Evolutionary conservation across 106 monocot genomes (phyloP), one percentile per base, ranked within the genome.

Genomic region (Platanthera zijinensis): DNA sequence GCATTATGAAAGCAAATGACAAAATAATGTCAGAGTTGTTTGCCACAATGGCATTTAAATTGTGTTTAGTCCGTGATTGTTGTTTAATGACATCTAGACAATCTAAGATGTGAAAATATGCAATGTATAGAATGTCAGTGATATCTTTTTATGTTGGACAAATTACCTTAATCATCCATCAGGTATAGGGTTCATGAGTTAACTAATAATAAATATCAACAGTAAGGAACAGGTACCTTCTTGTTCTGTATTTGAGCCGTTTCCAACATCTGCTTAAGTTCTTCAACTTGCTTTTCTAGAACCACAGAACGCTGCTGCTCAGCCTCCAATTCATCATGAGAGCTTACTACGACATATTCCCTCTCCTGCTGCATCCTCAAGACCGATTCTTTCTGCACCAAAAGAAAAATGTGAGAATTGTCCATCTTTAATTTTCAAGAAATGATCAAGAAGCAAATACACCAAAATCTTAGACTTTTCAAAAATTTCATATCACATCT

Each of bases 271-370:
- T 85, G 68, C 72, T 87, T 77, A 49, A 89, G 86, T 52, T 79
- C 79, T 73, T 88, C 84, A 46, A 88, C 79, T 80, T 95, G 78
- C 67, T 81, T 83, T 75, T 87, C 85, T 50, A 87, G 73, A 52
- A 71, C 50, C 67, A 13, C 22, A 9, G 73, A 79, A 70, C 52
- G 78, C 51, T 89, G 81, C 66, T 68, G 76, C 62, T 84, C 69
- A 74, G 78, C 67, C 49, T 84, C 82, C 50, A 89, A 8, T 78
- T 87, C 89, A 51, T 7, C 75, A 5, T 63, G 39, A 15, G 82
- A 69, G 13, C 79, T 72, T 77, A 85, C 68, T 13, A 45, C 53
- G 12, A 80, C 32, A 52, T 80, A 83, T 76, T 85, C 84, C 57
- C 75, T 76, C 66, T 89, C 86, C 52, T 84, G 56, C 8, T 85